A percentile compares a stretch with the other conserved stretches of the same genome.
Evolutionary conservation across 306 rosid genomes (phyloP).

Genomic region (Cicer yamashitae): DNA sequence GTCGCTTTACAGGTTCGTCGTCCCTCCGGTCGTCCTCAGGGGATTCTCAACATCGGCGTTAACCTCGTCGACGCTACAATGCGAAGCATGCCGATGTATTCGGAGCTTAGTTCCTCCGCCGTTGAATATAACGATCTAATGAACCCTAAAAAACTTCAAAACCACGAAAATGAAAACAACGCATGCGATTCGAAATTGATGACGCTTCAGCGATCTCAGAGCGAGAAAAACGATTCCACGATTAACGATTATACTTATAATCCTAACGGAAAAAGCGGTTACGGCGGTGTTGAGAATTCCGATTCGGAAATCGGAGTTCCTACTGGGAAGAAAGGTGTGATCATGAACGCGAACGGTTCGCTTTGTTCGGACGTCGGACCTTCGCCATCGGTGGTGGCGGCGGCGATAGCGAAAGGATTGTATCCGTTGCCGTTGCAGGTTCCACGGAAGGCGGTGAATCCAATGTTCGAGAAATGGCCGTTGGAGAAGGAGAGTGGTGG

Average conservation of each 20-base stretch:
- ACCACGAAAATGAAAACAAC: not conserved
- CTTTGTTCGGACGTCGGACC: slow-evolving; percentile 75
- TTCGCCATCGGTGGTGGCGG: slow-evolving; percentile 77
- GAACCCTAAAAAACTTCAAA: slow-evolving; percentile 39
- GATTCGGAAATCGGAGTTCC: slow-evolving; percentile 49
- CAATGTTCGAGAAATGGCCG: slow-evolving; percentile 58
- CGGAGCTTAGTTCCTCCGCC: slow-evolving; percentile 65
- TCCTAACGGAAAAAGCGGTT: not conserved
- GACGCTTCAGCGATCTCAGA: slow-evolving; percentile 48
- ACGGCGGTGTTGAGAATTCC: not conserved
- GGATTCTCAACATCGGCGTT: slow-evolving; percentile 66
- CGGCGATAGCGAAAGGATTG: slow-evolving; percentile 73
- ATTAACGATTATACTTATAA: slow-evolving; percentile 23
- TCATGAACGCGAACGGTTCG: slow-evolving; percentile 54
- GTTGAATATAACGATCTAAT: slow-evolving; percentile 53
- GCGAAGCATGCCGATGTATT: slow-evolving; percentile 72
- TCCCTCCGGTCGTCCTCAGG: slow-evolving; percentile 78
- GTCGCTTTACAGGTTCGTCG: slow-evolving; percentile 73
- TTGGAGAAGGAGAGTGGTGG: slow-evolving; percentile 53
- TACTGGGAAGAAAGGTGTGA: not conserved
- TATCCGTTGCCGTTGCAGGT: slow-evolving; percentile 48
- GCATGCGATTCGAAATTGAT: not conserved
- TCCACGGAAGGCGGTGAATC: slow-evolving; percentile 39
- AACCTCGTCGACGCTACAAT: slow-evolving; percentile 60
- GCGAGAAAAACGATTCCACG: slow-evolving; percentile 46